Percentiles rank a stretch among this genome's conserved stretches.
Conservation (phyloP, 768 basidiomycete genomes). For the Leccinum ochraceum region DNA sequence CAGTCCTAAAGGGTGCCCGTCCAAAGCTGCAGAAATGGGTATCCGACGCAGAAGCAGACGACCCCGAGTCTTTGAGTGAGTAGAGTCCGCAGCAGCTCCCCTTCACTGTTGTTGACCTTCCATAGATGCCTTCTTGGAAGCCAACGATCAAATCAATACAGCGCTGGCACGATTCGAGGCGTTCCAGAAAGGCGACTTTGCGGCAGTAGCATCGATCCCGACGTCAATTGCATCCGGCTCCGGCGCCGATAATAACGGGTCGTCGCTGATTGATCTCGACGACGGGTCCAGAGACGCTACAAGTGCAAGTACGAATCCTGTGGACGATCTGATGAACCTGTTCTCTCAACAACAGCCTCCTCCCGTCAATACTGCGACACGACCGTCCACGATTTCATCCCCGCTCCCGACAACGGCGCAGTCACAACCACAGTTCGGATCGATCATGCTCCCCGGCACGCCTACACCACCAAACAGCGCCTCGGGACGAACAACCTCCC, state of each 20-base stretch:
- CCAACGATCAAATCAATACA: conserved; percentile 97
- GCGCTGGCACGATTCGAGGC: conserved; percentile 89
- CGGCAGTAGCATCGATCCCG: conserved; percentile 69
- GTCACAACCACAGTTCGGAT: conserved; percentile 34
- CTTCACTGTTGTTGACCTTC: conserved; percentile 1
- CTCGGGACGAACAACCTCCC: conserved; percentile 16
- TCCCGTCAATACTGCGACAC: conserved; percentile 30
- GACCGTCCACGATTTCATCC: conserved; percentile 23
- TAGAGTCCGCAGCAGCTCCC: not conserved
- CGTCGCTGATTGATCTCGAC: conserved; percentile 80
- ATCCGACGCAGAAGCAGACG: conserved; percentile 86
- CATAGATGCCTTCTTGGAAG: conserved; percentile 89
- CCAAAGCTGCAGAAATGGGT: conserved; percentile 99
- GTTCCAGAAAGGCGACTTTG: conserved; percentile 90
- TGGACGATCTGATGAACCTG: conserved; percentile 63
- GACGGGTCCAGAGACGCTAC: conserved; percentile 39
- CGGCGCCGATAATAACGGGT: conserved; percentile 20
- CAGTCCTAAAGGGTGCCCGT: conserved; percentile 75
- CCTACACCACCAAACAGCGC: conserved; percentile 28
- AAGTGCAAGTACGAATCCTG: conserved; percentile 25
- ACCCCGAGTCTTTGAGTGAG: conserved; percentile 87
- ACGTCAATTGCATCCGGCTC: conserved; percentile 47
- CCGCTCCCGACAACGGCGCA: conserved; percentile 16
- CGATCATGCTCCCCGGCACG: conserved; percentile 46
- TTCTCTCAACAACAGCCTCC: conserved; percentile 41